Evolutionary conservation across 352 stramenopile species (phyloP).

Genomic region (Pythium insidiosum): DNA sequence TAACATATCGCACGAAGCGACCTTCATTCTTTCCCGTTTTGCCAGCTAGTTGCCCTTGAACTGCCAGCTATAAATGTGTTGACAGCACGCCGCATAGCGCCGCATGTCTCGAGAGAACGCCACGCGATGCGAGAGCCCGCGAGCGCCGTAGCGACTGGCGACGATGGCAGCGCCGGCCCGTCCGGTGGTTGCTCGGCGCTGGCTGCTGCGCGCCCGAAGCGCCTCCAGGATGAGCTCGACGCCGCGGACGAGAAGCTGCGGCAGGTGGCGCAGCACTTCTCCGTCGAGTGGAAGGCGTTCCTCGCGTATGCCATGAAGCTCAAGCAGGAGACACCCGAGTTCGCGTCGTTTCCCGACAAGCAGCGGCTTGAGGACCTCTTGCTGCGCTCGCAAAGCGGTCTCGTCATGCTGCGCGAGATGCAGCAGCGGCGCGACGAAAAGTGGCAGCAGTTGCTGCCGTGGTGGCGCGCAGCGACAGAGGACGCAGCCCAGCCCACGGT

Average conservation of each 20-base stretch:
- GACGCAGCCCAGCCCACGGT: not conserved
- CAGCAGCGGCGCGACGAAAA: slow-evolving; percentile 18
- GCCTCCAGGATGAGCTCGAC: slow-evolving; percentile 21
- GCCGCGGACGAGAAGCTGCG: slow-evolving; percentile 24
- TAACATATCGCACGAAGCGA: too few species aligned
- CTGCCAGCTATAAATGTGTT: too few species aligned
- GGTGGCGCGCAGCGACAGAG: too few species aligned
- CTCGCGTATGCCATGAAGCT: slow-evolving; percentile 39
- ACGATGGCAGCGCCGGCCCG: too few species aligned
- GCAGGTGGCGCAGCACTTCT: slow-evolving; percentile 42
- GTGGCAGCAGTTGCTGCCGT: slow-evolving; percentile 22
- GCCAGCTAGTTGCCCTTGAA: too few species aligned
- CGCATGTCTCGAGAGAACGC: too few species aligned
- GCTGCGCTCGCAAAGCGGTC: slow-evolving; percentile 37
- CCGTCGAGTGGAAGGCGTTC: slow-evolving; percentile 50
- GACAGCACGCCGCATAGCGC: too few species aligned
- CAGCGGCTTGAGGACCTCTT: slow-evolving; percentile 33
- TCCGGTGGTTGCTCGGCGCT: too few species aligned
- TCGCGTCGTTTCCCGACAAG: not conserved
- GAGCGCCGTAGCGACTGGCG: too few species aligned
- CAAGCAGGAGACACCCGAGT: slow-evolving; percentile 16
- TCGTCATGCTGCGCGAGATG: slow-evolving; percentile 45
- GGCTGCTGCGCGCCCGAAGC: not conserved
- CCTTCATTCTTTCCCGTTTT: too few species aligned
- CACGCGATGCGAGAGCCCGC: too few species aligned